Evolutionary conservation across 1,284 basidiomycete species (phyloP).

Genomic region (Ceratobasidium sp.): DNA sequence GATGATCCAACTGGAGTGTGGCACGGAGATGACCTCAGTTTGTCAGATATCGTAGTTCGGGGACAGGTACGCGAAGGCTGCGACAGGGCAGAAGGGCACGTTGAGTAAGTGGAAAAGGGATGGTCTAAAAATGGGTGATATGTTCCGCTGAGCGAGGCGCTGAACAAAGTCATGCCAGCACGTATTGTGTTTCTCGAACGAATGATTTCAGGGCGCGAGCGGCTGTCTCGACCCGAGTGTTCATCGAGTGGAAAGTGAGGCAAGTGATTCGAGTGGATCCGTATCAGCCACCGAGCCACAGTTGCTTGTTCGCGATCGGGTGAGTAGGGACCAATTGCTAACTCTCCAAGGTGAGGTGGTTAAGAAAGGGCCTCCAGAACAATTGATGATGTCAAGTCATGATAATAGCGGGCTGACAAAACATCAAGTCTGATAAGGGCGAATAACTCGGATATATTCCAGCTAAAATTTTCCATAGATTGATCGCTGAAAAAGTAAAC

Average conservation of each 20-base stretch:
- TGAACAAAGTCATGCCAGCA: neutral
- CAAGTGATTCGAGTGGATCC: no score
- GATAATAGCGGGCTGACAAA: no score
- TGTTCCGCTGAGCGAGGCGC: neutral
- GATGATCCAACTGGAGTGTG: neutral
- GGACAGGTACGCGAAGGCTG: conserved; percentile 12
- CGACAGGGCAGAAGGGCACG: neutral
- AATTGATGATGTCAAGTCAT: no score
- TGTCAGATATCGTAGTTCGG: neutral
- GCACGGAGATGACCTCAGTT: conserved; percentile 23
- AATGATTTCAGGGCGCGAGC: neutral
- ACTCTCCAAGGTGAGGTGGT: no score
- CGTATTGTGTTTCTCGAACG: neutral
- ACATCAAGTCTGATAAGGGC: no score
- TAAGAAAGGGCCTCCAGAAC: no score
- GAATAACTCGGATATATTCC: no score
- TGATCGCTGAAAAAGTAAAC: no score
- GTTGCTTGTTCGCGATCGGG: no score
- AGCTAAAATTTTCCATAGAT: no score
- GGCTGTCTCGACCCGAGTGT: neutral
- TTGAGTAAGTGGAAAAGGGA: neutral
- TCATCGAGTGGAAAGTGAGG: neutral
- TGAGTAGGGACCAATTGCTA: no score
- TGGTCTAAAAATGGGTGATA: neutral
- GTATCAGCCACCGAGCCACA: no score